phyloP scores from a whole-genome alignment of 495 filamentous ascomycete species.

The Talaromyces adpressus region DNA sequence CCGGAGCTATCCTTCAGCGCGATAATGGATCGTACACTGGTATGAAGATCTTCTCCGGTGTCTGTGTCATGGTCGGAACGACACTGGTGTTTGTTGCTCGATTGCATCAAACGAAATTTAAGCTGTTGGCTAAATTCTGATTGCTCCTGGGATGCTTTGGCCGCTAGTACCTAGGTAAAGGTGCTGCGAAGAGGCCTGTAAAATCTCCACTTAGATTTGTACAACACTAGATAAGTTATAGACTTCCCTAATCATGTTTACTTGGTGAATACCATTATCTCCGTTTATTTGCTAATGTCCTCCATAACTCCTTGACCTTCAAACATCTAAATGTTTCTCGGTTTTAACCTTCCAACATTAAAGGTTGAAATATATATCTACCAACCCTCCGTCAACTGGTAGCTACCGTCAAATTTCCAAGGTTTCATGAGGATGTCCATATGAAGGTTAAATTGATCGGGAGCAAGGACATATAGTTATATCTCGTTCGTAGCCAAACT shows the following conservation, averaged over 20 bases:
- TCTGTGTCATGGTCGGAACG: slow-evolving; percentile 22
- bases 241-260: neutral
- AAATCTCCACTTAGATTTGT: neutral
- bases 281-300: neutral
- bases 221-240: neutral
- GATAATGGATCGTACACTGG: slow-evolving; percentile 12
- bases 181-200: neutral
- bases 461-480: too few relatives aligned
- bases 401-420: too few relatives aligned
- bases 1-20: slow-evolving; percentile 33
- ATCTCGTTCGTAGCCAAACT: too few relatives aligned
- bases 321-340: too few relatives aligned
- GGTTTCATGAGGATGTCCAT: too few relatives aligned
- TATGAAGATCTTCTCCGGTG: slow-evolving; percentile 22
- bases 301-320: neutral
- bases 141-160: neutral
- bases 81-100: slow-evolving; percentile 28
- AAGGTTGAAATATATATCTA: too few relatives aligned
- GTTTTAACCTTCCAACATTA: too few relatives aligned
- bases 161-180: neutral
- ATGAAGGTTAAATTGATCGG: too few relatives aligned
- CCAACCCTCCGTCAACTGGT: too few relatives aligned
- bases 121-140: neutral
- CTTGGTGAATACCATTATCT: neutral
- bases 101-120: neutral